Evolutionary conservation across 2,329 filamentous ascomycete species (phyloP).

Genomic region (Daldinia sp.): DNA sequence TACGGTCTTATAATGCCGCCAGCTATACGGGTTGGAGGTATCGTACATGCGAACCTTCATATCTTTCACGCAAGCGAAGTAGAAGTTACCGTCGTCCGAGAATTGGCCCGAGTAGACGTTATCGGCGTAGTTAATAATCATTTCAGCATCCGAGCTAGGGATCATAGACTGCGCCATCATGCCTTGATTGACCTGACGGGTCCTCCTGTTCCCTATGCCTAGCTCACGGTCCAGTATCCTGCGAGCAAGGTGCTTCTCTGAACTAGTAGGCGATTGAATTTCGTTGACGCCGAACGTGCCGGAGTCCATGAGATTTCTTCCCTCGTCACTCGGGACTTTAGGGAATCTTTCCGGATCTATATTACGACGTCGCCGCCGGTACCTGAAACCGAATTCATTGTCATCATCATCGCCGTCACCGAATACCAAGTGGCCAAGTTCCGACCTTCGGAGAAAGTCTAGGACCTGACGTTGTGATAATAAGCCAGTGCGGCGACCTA

Average conservation of each 20-base stretch:
- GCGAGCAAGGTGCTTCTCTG: slow-evolving; percentile 69
- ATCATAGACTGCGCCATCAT: slow-evolving; percentile 80
- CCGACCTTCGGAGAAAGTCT: slow-evolving; percentile 51
- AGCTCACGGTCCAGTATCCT: slow-evolving; percentile 84
- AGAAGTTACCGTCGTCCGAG: slow-evolving; percentile 96
- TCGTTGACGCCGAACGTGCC: slow-evolving; percentile 80
- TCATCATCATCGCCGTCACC: slow-evolving; percentile 46
- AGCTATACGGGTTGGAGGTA: slow-evolving; percentile 92
- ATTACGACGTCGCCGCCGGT: slow-evolving; percentile 52
- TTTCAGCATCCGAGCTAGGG: slow-evolving; percentile 79
- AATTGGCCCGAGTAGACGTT: slow-evolving; percentile 96
- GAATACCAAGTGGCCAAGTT: slow-evolving; percentile 50
- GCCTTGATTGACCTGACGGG: slow-evolving; percentile 66
- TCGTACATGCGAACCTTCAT: slow-evolving; percentile 98
- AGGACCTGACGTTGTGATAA: slow-evolving; percentile 51
- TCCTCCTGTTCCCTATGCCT: slow-evolving; percentile 69
- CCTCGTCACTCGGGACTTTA: slow-evolving; percentile 83
- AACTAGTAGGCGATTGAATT: slow-evolving; percentile 53
- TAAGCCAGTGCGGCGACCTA: slow-evolving; percentile 40
- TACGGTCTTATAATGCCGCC: slow-evolving; percentile 94
- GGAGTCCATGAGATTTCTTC: slow-evolving; percentile 79
- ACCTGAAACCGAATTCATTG: slow-evolving; percentile 50
- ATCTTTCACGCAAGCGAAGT: slow-evolving; percentile 90
- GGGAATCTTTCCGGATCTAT: slow-evolving; percentile 72
- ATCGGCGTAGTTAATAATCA: slow-evolving; percentile 85